Evolutionary conservation across 495 filamentous ascomycete species (phyloP).

Genomic region (Aspergillus sclerotioniger): DNA sequence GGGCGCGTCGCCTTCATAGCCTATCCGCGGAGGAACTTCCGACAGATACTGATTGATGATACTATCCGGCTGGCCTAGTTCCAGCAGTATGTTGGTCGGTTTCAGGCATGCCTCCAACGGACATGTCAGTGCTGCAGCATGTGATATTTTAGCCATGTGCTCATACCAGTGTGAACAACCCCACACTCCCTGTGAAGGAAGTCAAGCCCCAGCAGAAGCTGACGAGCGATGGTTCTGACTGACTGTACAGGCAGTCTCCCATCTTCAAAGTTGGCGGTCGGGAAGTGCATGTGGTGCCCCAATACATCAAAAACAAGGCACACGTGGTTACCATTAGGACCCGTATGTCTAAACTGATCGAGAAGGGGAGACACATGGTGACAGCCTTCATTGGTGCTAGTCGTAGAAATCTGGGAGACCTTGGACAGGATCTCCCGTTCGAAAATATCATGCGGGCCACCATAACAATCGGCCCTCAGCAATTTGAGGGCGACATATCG

Average conservation of each 20-base stretch:
- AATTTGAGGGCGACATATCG: constrained; percentile 34
- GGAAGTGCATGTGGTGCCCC: constrained; percentile 24
- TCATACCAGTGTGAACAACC: constrained; percentile 85
- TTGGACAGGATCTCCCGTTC: constrained; percentile 24
- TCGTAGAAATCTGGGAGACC: constrained; percentile 39
- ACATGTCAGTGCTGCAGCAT: not conserved
- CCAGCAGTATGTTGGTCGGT: constrained; percentile 31
- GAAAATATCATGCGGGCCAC: constrained; percentile 24
- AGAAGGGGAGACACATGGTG: constrained; percentile 29
- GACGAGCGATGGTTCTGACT: constrained; percentile 82
- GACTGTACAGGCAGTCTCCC: constrained; percentile 58
- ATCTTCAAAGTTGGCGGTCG: constrained; percentile 16
- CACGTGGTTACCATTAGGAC: constrained; percentile 34
- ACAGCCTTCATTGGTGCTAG: constrained; percentile 34
- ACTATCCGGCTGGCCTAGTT: constrained; percentile 19
- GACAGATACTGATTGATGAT: constrained; percentile 22
- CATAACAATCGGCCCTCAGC: constrained; percentile 32
- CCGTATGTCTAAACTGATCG: constrained; percentile 32
- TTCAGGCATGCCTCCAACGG: constrained; percentile 22
- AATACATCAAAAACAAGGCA: constrained; percentile 31
- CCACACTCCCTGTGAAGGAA: constrained; percentile 84
- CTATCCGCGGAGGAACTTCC: constrained; percentile 18
- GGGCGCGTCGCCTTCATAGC: constrained; percentile 4
- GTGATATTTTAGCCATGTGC: constrained; percentile 22
- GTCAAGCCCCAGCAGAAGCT: constrained; percentile 80